Evolutionary conservation across 345 rosid species (phyloP).

Genomic region (Lumnitzera racemosa): DNA sequence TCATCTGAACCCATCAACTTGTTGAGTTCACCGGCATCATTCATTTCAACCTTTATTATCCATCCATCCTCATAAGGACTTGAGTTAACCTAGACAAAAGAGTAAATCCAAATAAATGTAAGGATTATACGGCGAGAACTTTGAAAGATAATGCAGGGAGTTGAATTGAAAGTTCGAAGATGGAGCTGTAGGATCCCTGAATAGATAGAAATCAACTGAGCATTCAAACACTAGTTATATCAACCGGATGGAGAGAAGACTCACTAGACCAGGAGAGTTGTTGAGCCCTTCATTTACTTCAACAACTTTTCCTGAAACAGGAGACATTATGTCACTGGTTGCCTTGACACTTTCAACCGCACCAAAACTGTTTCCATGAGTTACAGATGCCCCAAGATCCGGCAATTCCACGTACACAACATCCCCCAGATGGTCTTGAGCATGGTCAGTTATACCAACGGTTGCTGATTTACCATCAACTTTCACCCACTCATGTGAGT

Average conservation of each 20-base stretch:
- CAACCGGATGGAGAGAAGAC: conserved; percentile 14
- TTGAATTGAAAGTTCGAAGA: no score
- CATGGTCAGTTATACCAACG: conserved; percentile 93
- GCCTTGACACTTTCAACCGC: conserved; percentile 99
- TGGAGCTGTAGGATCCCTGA: no score
- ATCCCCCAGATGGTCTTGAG: conserved; percentile 96
- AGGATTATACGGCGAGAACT: not conserved
- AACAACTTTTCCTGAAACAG: conserved; percentile 79
- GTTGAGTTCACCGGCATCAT: conserved; percentile 43
- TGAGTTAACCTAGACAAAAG: conserved; percentile 49
- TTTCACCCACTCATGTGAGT: conserved; percentile 93
- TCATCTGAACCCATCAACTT: conserved; percentile 72
- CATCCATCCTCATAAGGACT: conserved; percentile 83
- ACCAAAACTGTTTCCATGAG: conserved; percentile 76
- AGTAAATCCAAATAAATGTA: no score
- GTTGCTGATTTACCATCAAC: conserved; percentile 70
- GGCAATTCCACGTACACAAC: conserved; percentile 95
- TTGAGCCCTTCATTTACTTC: conserved; percentile 64
- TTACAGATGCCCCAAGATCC: conserved; percentile 58
- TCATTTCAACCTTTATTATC: conserved; percentile 74
- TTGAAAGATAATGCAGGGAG: not conserved
- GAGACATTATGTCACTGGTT: conserved; percentile 86
- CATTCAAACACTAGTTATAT: not conserved
- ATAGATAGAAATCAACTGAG: no score
- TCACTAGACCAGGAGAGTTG: conserved; percentile 69